phyloP scores from a whole-genome alignment of 2,329 filamentous ascomycete genomes.

The Calonectria montana region DNA sequence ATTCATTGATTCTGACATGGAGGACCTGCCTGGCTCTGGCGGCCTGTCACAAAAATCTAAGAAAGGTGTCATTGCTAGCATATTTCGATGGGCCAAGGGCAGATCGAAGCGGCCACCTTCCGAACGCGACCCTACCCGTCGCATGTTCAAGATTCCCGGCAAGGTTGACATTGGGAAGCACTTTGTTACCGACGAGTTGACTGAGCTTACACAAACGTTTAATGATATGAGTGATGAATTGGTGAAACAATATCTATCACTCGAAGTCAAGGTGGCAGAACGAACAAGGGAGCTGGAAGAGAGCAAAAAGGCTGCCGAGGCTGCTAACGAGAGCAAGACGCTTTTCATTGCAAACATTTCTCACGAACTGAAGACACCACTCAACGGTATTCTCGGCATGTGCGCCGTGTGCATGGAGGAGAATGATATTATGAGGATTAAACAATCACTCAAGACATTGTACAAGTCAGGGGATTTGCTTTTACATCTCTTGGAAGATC shows the following conservation, averaged over 20 bases:
- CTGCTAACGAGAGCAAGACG: conserved; percentile 97
- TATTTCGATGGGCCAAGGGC: conserved; percentile 52
- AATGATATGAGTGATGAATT: conserved; percentile 96
- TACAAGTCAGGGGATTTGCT: conserved; percentile 81
- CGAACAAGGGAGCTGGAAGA: conserved; percentile 87
- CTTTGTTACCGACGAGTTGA: conserved; percentile 84
- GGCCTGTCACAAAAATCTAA: conserved; percentile 58
- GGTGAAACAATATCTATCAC: conserved; percentile 83
- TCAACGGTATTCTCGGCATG: conserved; percentile 97
- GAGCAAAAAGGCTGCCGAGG: conserved; percentile 91
- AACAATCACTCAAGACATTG: conserved; percentile 85
- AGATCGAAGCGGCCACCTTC: conserved; percentile 44
- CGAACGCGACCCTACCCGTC: conserved; percentile 56
- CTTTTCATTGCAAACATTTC: conserved; percentile 97
- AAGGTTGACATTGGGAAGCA: conserved; percentile 83
- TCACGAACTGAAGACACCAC: conserved; percentile 88
- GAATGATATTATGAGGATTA: conserved; percentile 80
- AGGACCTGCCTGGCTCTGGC: conserved; percentile 52
- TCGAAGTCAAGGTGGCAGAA: conserved; percentile 87
- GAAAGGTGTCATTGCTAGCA: conserved; percentile 53
- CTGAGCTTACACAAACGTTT: conserved; percentile 85
- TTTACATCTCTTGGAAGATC: conserved; percentile 86
- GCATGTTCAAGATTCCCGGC: conserved; percentile 83
- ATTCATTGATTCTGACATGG: conserved; percentile 56
- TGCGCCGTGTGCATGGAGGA: conserved; percentile 94